phyloP scores from a whole-genome alignment of 2,329 filamentous ascomycete genomes.

The Coniella lustricola region DNA sequence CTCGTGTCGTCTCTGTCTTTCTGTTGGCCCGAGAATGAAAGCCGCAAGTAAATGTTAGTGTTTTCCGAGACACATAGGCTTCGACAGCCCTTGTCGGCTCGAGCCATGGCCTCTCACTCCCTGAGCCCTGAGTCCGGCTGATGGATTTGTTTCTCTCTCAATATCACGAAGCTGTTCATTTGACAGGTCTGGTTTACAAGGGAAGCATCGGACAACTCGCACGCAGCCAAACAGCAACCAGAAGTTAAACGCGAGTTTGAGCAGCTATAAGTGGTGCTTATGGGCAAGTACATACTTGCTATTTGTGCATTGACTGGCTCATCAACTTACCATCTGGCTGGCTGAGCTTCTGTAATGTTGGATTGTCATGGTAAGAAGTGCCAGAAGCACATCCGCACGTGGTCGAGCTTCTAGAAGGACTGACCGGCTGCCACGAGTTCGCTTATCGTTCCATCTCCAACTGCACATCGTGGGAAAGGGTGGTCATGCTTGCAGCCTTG shows the following conservation, averaged over 20 bases:
- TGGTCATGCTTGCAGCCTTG: not conserved
- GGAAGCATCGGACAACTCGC: too few relatives aligned
- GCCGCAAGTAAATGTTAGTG: not conserved
- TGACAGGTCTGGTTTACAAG: not conserved
- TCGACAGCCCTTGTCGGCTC: not conserved
- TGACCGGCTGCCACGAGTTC: not conserved
- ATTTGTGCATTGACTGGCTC: too few relatives aligned
- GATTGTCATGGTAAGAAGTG: too few relatives aligned
- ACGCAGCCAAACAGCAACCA: too few relatives aligned
- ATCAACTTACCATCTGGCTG: too few relatives aligned
- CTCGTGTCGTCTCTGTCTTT: not conserved
- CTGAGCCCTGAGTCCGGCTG: too few relatives aligned
- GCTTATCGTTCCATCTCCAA: not conserved
- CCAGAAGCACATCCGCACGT: not conserved
- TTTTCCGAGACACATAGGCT: constrained; percentile 1
- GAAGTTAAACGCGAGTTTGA: too few relatives aligned
- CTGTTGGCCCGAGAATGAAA: not conserved
- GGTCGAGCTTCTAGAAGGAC: constrained; percentile 9
- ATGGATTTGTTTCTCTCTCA: too few relatives aligned
- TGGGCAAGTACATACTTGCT: too few relatives aligned
- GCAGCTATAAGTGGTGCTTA: too few relatives aligned
- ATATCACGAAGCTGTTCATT: not conserved
- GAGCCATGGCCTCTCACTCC: not conserved
- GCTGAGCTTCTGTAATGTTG: too few relatives aligned
- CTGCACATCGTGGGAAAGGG: not conserved